Conservation (phyloP, 306 rosid genomes). For the Mucuna pruriens region DNA sequence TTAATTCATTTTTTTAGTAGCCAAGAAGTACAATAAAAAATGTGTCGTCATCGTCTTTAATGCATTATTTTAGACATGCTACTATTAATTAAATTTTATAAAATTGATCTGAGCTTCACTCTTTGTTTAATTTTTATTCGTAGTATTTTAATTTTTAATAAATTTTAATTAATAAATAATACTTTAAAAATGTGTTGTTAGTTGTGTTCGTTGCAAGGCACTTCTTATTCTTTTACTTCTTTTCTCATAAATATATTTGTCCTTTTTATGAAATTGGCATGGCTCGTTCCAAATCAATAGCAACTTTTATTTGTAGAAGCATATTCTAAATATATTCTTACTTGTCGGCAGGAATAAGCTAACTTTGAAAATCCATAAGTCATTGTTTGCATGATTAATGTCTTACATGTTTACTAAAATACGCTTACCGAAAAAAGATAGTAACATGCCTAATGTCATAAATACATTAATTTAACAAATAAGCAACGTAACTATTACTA, state of each 20-base stretch:
- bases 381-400: background rate
- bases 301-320: background rate
- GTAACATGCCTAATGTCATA: background rate
- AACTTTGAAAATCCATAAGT: background rate
- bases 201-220: background rate
- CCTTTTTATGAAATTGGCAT: background rate
- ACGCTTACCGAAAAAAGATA: background rate
- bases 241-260: background rate
- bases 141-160: no score
- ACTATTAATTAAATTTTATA: no score
- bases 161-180: no score
- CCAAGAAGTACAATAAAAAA: no score
- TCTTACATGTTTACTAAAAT: background rate
- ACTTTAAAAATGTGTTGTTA: no score
- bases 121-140: no score
- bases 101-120: no score
- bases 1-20: no score
- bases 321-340: conserved; percentile 45
- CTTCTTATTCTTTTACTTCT: background rate
- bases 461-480: no score
- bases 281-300: background rate
- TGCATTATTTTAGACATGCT: no score
- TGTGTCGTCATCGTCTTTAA: no score
- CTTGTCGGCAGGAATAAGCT: conserved; percentile 12
- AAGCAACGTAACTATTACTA: no score